These are phyloP conservation scores for Pseudocohnilembus persalinus DNA, from an alignment of 169 alveolate species.

Conservation along the genomic window DNA sequence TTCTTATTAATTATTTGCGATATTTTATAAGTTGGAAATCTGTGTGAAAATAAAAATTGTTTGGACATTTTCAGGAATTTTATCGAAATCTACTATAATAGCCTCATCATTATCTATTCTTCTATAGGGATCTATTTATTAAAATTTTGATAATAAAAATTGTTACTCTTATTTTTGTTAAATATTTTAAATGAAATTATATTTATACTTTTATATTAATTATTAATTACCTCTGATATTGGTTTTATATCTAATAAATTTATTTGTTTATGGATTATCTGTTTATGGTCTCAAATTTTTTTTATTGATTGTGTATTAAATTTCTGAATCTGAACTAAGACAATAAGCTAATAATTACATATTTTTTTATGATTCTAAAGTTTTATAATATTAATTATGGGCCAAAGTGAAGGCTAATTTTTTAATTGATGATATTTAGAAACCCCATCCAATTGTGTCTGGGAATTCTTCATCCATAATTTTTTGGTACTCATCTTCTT, in stretches of 20 bases:
- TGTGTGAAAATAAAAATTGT: constrained; percentile 1
- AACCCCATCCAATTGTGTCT: constrained; percentile 11
- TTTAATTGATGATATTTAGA: constrained; percentile 44
- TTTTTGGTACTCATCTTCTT: constrained; percentile 48
- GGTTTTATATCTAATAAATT: constrained; percentile 17
- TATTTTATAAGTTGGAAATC: neutral
- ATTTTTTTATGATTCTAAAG: constrained; percentile 22
- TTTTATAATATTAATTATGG: constrained; percentile 60
- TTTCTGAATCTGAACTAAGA: constrained; percentile 30
- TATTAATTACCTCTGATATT: constrained; percentile 9
- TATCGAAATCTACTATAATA: constrained; percentile 4
- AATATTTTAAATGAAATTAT: too few species aligned
- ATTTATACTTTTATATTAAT: too few species aligned
- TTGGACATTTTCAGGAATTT: constrained; percentile 18
- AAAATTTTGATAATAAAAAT: too few species aligned
- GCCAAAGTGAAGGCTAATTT: constrained; percentile 58
- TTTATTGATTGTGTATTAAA: constrained; percentile 11
- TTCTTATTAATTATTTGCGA: neutral
- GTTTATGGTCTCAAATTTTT: constrained; percentile 4
- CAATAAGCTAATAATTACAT: constrained; percentile 37
- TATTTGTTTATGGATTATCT: neutral
- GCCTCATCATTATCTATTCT: constrained; percentile 14
- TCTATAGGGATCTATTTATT: neutral
- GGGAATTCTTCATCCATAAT: constrained; percentile 44
- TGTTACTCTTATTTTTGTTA: neutral